Evolutionary conservation across 257 asterid species (phyloP), one percentile per base, ranked within the genome.

Genomic region (Solanum bukasovii): DNA sequence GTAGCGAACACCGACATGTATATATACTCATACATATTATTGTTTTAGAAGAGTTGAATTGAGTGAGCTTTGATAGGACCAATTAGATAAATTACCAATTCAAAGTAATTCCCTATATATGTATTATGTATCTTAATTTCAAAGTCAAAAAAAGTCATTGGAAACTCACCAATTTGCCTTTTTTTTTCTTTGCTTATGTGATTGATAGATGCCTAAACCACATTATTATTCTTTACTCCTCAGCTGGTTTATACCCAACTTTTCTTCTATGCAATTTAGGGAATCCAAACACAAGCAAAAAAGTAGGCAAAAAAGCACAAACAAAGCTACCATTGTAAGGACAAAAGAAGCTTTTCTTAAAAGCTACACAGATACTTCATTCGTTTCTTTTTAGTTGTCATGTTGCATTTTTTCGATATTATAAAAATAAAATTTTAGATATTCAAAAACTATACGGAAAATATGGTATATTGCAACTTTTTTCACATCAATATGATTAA

Each of bases 231-330:
- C 92, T 88, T 87, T 87, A 74, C 92, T 84, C 59, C 93, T 87
- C 72, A 56, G 96, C 90, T 94, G 98, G 91, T 92, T 90, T 92
- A 91, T 90, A 81, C 98, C 93, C 89, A 87, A 88, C 98, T 93
- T 94, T 92, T 25, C 34, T 37, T 18, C 27, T 63, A 34, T 34
- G 77, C 38, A 84, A 59, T 11, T 11, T 61, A 33, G 78, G 37
- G 87, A 63, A 84, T 84, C n/a, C 78, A 29, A 73, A 88, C 42
- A 72, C 63, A 8, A 86, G 78, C 38, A 21, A 81, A n/a, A 87
- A 77, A 29, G 68, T 38, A 71, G 88, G 74, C 88, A 34, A 77
- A 90, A 89, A 90, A 92, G 93, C 91, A 93, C 59, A 82, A 84
- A 73, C 86, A 93, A 91, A 94, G 93, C 87, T 88, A 81, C 85